Evolutionary conservation across 345 rosid species (phyloP).

Genomic region (Camelina laxa): DNA sequence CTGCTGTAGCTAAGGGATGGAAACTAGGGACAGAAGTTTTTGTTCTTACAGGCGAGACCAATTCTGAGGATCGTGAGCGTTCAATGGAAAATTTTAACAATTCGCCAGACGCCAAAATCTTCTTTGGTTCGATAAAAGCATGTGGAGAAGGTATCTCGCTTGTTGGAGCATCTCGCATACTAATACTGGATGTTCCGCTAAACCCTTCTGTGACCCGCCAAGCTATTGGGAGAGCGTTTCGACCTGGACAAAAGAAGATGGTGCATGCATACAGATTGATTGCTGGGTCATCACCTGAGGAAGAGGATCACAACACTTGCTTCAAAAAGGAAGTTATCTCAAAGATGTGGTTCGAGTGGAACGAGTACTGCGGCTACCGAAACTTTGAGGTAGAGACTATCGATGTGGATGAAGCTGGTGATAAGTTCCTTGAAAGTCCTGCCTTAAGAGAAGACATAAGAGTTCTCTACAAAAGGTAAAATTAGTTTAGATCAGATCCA

Average conservation of each 20-base stretch:
- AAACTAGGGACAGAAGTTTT: constrained; percentile 65
- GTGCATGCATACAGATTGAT: constrained; percentile 83
- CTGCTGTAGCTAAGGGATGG: constrained; percentile 68
- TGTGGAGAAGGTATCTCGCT: constrained; percentile 97
- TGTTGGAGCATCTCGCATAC: constrained; percentile 91
- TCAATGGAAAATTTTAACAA: constrained; percentile 86
- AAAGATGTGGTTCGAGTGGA: constrained; percentile 98
- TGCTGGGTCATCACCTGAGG: constrained; percentile 85
- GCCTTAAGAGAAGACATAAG: constrained; percentile 61
- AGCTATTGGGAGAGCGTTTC: constrained; percentile 90
- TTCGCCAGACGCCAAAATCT: constrained; percentile 73
- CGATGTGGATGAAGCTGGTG: constrained; percentile 62
- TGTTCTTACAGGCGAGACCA: constrained; percentile 77
- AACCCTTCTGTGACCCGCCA: constrained; percentile 99
- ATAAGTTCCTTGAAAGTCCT: constrained; percentile 67
- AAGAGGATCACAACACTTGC: constrained; percentile 77
- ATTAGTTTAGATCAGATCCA: constrained; percentile 3
- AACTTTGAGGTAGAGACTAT: constrained; percentile 67
- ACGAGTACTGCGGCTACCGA: constrained; percentile 67
- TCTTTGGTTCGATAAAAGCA: constrained; percentile 95
- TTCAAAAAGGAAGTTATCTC: constrained; percentile 86
- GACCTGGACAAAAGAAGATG: constrained; percentile 87
- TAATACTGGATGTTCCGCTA: constrained; percentile 83
- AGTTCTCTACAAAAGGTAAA: constrained; percentile 75
- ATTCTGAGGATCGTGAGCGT: constrained; percentile 70